Evolutionary conservation across 805 yeast genomes (phyloP).

Genomic region (Yarrowia hollandica): DNA sequence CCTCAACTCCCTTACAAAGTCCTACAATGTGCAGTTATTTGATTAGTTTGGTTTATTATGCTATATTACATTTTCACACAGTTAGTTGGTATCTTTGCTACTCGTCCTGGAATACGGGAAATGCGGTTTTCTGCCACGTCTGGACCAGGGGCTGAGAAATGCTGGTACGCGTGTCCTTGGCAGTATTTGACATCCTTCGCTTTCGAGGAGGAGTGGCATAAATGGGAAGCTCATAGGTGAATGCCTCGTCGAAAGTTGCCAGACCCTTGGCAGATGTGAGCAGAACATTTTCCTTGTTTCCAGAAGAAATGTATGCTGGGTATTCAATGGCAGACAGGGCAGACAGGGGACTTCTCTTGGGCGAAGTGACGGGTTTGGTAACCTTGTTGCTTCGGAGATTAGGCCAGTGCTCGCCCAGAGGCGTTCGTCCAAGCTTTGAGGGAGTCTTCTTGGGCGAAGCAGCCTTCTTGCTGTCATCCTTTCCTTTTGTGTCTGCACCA

Average conservation of each 20-base stretch:
- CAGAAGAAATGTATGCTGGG: slow-evolving; percentile 21
- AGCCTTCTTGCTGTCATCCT: neutral
- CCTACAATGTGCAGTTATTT: too few relatives aligned
- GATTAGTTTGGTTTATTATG: too few relatives aligned
- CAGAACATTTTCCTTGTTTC: neutral
- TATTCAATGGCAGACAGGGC: neutral
- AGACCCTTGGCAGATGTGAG: slow-evolving; percentile 19
- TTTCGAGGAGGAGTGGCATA: slow-evolving; percentile 27
- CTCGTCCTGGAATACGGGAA: slow-evolving; percentile 22
- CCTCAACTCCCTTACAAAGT: too few relatives aligned
- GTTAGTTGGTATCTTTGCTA: slow-evolving; percentile 1
- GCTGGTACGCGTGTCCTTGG: slow-evolving; percentile 14
- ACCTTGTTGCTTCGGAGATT: slow-evolving; percentile 7
- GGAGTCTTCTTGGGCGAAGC: neutral
- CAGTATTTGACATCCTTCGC: slow-evolving; percentile 12
- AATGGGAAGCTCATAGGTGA: slow-evolving; percentile 25
- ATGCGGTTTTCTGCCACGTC: slow-evolving; percentile 16
- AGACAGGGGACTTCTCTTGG: slow-evolving; percentile 10
- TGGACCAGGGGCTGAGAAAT: slow-evolving; percentile 22
- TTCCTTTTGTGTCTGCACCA: neutral
- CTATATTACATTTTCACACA: slow-evolving; percentile 17
- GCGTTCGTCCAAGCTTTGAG: neutral
- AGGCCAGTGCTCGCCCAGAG: slow-evolving; percentile 26
- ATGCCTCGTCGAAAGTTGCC: neutral
- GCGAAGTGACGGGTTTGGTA: slow-evolving; percentile 1